Evolutionary conservation across 2,329 filamentous ascomycete species (phyloP).

Genomic region (Scedosporium aurantiacum): DNA sequence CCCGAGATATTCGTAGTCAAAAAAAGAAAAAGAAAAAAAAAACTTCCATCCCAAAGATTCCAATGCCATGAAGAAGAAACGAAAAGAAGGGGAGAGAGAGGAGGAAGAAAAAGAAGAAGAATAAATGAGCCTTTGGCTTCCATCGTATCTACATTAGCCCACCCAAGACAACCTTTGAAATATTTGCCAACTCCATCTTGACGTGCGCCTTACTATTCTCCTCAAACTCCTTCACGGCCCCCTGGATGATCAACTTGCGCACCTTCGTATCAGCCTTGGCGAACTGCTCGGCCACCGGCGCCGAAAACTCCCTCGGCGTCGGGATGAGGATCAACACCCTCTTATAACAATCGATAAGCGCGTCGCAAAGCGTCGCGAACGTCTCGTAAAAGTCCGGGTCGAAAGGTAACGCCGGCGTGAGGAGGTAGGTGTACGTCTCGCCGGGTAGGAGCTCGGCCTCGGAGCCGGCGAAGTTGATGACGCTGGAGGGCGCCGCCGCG

Average conservation of each 20-base stretch:
- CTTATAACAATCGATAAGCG: conserved; percentile 84
- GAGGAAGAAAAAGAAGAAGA: too few species aligned
- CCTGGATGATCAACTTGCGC: conserved; percentile 78
- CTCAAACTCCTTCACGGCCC: conserved; percentile 86
- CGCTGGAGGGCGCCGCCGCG: conserved; percentile 22
- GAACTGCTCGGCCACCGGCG: conserved; percentile 70
- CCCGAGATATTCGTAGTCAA: background rate
- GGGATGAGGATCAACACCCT: conserved; percentile 64
- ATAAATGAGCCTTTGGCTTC: background rate
- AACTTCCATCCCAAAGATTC: background rate
- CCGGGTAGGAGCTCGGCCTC: conserved; percentile 62
- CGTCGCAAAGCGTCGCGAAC: conserved; percentile 90
- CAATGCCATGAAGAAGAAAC: too few species aligned
- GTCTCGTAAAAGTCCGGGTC: conserved; percentile 96
- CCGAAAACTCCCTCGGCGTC: conserved; percentile 61
- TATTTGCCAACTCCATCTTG: conserved; percentile 70
- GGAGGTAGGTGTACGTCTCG: conserved; percentile 77
- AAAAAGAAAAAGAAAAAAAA: background rate
- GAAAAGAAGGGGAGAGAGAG: too few species aligned
- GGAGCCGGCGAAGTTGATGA: conserved; percentile 47
- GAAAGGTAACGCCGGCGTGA: conserved; percentile 89
- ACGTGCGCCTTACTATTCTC: conserved; percentile 67
- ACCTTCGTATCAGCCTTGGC: conserved; percentile 78
- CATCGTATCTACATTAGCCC: conserved; percentile 53
- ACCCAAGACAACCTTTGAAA: conserved; percentile 81